These are phyloP conservation scores for Gossypium sturtianum DNA, from an alignment of 345 rosid genomes.

Conservation along the genomic window DNA sequence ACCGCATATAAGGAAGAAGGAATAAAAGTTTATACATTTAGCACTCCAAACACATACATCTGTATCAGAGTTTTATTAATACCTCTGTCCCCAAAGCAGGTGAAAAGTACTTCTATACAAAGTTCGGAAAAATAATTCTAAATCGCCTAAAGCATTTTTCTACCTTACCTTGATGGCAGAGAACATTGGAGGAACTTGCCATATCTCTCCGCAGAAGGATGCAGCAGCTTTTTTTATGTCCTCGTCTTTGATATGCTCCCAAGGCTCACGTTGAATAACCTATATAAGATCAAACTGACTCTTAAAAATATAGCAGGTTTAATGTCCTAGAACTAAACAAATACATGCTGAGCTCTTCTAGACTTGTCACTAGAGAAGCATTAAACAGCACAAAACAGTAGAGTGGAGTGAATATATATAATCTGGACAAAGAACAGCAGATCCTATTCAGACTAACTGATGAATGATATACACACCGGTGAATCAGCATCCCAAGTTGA, in stretches of 20 bases:
- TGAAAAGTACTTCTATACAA: background rate
- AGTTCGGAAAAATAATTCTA: no score
- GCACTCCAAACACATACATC: background rate
- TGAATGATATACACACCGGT: conserved; percentile 44
- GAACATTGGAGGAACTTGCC: conserved; percentile 99
- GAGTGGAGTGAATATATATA: background rate
- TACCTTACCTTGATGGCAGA: conserved; percentile 84
- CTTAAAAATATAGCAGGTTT: background rate
- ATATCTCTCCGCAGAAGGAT: conserved; percentile 87
- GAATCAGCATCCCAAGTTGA: conserved; percentile 98
- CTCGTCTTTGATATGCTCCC: conserved; percentile 91
- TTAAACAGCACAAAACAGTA: background rate
- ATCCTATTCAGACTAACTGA: background rate
- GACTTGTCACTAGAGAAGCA: background rate
- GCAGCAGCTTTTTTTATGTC: conserved; percentile 68
- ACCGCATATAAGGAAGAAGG: background rate
- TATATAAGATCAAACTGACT: conserved; percentile 17
- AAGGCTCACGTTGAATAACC: conserved; percentile 93
- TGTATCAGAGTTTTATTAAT: background rate
- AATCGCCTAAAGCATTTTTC: background rate
- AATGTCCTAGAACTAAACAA: conserved; percentile 6
- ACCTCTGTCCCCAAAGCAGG: background rate
- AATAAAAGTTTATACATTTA: background rate
- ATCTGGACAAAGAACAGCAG: background rate
- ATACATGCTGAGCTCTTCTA: background rate